These are phyloP conservation scores for Ophiosphaerella narmari DNA, from an alignment of 2,329 filamentous ascomycete species.

Conservation along the genomic window DNA sequence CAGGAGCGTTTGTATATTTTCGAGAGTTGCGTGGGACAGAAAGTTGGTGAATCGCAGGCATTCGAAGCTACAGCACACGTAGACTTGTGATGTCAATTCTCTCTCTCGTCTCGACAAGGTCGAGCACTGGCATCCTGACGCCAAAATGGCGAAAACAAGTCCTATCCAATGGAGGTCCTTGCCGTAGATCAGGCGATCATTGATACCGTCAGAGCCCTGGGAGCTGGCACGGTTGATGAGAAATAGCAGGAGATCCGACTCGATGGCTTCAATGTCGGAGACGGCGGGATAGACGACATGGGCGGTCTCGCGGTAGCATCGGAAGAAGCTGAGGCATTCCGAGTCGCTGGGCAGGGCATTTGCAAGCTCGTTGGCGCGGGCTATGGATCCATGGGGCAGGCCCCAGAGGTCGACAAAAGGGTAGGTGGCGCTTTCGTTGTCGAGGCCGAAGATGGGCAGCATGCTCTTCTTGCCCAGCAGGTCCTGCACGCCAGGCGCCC, in stretches of 20 bases:
- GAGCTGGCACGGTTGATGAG: slow-evolving; percentile 56
- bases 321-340: slow-evolving; percentile 63
- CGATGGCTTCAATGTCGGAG: slow-evolving; percentile 60
- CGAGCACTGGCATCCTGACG: slow-evolving; percentile 65
- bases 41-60: slow-evolving; percentile 68
- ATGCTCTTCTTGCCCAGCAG: slow-evolving; percentile 64
- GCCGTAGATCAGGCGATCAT: slow-evolving; percentile 61
- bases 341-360: slow-evolving; percentile 63
- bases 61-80: slow-evolving; percentile 68
- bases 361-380: slow-evolving; percentile 62
- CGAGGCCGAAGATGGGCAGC: slow-evolving; percentile 64
- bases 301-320: slow-evolving; percentile 62
- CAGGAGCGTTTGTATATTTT: slow-evolving; percentile 65
- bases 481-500: slow-evolving; percentile 59
- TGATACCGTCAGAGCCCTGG: slow-evolving; percentile 50
- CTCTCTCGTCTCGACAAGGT: slow-evolving; percentile 62
- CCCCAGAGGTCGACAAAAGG: slow-evolving; percentile 69
- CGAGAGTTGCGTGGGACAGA: slow-evolving; percentile 63
- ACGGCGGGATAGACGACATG: slow-evolving; percentile 66
- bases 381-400: slow-evolving; percentile 61
- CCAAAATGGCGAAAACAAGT: slow-evolving; percentile 65
- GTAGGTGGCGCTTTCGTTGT: slow-evolving; percentile 68
- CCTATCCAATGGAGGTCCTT: slow-evolving; percentile 64
- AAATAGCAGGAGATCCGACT: slow-evolving; percentile 59
- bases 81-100: slow-evolving; percentile 67